These are phyloP conservation scores for Diplodia seriata DNA, from an alignment of 2,329 filamentous ascomycete genomes.

Conservation along the genomic window DNA sequence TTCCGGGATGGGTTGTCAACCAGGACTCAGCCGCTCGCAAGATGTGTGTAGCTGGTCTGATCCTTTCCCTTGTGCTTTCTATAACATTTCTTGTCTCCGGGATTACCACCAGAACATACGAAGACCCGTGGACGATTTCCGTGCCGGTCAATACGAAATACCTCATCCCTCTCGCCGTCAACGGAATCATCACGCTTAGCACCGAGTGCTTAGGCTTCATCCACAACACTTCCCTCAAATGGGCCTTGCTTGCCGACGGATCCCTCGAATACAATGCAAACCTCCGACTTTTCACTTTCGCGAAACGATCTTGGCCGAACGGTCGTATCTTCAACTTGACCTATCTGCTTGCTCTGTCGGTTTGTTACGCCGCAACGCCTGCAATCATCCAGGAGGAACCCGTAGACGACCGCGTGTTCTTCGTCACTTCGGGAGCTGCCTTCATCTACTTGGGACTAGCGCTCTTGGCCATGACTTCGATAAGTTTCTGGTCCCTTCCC, in stretches of 20 bases:
- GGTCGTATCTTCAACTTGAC: not conserved
- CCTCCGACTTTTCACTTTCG: not conserved
- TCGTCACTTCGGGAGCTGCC: too few species aligned
- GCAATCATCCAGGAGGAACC: not conserved
- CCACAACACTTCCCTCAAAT: not conserved
- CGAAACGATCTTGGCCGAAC: not conserved
- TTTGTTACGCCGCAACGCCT: not conserved
- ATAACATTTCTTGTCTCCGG: too few species aligned
- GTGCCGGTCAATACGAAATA: not conserved
- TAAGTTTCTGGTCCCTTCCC: not conserved
- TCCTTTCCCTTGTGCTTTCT: too few species aligned
- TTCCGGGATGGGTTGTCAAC: too few species aligned
- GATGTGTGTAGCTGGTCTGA: too few species aligned
- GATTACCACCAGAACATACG: too few species aligned
- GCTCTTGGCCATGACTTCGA: not conserved
- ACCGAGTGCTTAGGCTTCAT: conserved; percentile 1
- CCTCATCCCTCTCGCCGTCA: not conserved
- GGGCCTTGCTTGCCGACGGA: not conserved
- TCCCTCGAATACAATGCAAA: not conserved
- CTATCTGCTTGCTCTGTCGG: not conserved
- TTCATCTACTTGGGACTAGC: not conserved
- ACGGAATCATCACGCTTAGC: not conserved
- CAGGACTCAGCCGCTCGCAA: too few species aligned
- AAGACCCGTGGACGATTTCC: too few species aligned
- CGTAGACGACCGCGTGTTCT: too few species aligned